Percentiles rank a stretch among this genome's conserved stretches.
phyloP scores from a whole-genome alignment of 306 rosid species.

The Leucaena leucocephala region DNA sequence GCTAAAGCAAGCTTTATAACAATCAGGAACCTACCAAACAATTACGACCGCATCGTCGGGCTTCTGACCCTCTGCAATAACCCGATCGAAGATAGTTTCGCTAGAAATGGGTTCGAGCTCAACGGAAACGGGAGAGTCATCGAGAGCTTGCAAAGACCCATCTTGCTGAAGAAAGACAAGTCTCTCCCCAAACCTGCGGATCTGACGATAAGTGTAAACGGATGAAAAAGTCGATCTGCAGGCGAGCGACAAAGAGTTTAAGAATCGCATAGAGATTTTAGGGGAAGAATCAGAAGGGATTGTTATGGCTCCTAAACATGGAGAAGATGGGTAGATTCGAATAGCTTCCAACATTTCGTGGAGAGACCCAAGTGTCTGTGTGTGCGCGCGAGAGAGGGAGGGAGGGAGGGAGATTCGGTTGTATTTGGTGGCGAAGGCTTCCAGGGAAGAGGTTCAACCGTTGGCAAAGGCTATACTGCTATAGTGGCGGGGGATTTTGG shows the following conservation, averaged over 20 bases:
- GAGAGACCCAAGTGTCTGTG: not conserved
- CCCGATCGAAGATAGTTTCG: conserved; percentile 55
- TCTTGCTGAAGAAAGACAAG: conserved; percentile 29
- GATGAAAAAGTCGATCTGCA: conserved; percentile 10
- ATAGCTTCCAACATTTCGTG: conserved; percentile 48
- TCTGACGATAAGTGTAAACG: not conserved
- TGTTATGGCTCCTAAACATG: conserved; percentile 17
- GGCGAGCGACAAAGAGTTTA: not conserved
- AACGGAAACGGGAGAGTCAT: conserved; percentile 53
- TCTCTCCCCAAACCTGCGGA: conserved; percentile 1
- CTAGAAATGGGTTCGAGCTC: conserved; percentile 46
- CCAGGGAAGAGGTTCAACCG: not conserved
- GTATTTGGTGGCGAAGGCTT: not conserved
- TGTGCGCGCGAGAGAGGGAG: not conserved
- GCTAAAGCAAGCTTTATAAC: not conserved
- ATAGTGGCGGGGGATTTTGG: not conserved
- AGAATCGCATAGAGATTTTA: not conserved
- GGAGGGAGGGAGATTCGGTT: not conserved
- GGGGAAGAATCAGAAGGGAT: conserved; percentile 23
- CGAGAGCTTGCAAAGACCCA: conserved; percentile 45
- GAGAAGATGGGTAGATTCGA: conserved; percentile 26
- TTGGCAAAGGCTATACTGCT: not conserved
- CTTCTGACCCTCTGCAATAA: conserved; percentile 46
- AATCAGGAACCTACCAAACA: conserved; percentile 44
- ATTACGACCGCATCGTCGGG: conserved; percentile 43